Conservation (phyloP, 2,329 filamentous ascomycete species). For the Fusarium sambucinum region DNA sequence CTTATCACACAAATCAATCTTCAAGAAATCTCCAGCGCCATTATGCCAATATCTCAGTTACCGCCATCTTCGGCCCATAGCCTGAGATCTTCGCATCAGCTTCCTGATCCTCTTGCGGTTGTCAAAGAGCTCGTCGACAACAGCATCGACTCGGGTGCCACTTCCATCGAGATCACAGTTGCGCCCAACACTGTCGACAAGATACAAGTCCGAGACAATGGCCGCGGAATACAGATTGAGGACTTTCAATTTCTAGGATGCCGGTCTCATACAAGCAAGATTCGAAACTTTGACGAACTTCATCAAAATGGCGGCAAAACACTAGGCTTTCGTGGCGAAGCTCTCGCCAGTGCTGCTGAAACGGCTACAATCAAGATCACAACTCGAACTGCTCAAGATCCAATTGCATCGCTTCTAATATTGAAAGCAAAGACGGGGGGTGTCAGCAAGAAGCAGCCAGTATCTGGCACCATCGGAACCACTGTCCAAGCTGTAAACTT, state of each 20-base stretch:
- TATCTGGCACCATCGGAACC: constrained; percentile 74
- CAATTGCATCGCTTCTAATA: constrained; percentile 65
- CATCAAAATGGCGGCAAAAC: constrained; percentile 65
- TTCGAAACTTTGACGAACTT: constrained; percentile 73
- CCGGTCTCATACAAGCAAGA: constrained; percentile 80
- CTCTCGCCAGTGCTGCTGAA: constrained; percentile 73
- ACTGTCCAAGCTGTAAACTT: constrained; percentile 72
- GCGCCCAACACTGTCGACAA: constrained; percentile 75
- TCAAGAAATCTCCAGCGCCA: constrained; percentile 14
- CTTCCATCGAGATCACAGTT: constrained; percentile 72
- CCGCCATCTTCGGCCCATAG: constrained; percentile 63
- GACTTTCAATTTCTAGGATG: constrained; percentile 74
- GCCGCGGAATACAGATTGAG: constrained; percentile 73
- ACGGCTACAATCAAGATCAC: constrained; percentile 71
- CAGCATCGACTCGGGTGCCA: constrained; percentile 77
- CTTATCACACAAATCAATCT: constrained; percentile 24
- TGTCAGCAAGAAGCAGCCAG: constrained; percentile 47
- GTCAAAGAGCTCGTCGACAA: constrained; percentile 86
- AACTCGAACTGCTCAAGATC: constrained; percentile 72
- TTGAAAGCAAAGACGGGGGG: constrained; percentile 55
- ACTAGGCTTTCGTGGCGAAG: constrained; percentile 83
- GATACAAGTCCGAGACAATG: constrained; percentile 79
- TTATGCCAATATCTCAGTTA: constrained; percentile 65
- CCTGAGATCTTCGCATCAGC: constrained; percentile 70
- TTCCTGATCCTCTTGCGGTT: constrained; percentile 70